A percentile compares a stretch with the other conserved stretches of the same genome.
Conservation (phyloP, 164 flowering plant genomes). For the Berberis vulgaris region DNA sequence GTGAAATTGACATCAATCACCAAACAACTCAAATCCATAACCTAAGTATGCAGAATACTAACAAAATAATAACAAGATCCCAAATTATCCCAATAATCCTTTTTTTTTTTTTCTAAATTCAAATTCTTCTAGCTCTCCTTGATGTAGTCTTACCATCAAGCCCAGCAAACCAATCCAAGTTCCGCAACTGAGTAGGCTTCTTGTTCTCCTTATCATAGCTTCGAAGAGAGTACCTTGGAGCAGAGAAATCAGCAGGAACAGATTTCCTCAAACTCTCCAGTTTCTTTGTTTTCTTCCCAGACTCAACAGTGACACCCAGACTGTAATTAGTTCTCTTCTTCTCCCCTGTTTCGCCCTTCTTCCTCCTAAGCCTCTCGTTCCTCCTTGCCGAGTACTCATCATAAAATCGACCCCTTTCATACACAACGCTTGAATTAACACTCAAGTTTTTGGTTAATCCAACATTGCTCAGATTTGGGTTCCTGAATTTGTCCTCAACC, state of each 20-base stretch:
- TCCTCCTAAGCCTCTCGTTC: conserved; percentile 76
- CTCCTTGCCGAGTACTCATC: conserved; percentile 74
- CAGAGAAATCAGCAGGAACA: conserved; percentile 31
- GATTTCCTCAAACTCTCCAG: conserved; percentile 47
- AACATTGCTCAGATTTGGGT: conserved; percentile 3
- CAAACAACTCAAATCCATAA: no score
- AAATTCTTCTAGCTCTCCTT: conserved; percentile 20
- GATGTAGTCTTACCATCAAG: conserved; percentile 19
- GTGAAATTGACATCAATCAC: no score
- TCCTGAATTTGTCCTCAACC: conserved; percentile 47
- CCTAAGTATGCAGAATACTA: background rate
- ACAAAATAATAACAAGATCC: background rate
- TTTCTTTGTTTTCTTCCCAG: conserved; percentile 50
- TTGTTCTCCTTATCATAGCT: conserved; percentile 57
- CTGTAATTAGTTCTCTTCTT: conserved; percentile 22
- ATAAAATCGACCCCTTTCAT: conserved; percentile 73
- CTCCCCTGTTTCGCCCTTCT: conserved; percentile 34
- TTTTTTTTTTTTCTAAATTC: conserved; percentile 3
- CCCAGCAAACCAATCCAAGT: conserved; percentile 17
- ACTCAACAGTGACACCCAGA: conserved; percentile 50
- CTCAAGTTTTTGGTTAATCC: background rate
- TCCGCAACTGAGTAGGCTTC: conserved; percentile 34
- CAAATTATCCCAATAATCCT: background rate
- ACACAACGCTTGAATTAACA: conserved; percentile 27
- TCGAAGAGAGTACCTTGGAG: conserved; percentile 51